Evolutionary conservation across 1,284 basidiomycete species (phyloP).

Genomic region (Puccinia novopanici): DNA sequence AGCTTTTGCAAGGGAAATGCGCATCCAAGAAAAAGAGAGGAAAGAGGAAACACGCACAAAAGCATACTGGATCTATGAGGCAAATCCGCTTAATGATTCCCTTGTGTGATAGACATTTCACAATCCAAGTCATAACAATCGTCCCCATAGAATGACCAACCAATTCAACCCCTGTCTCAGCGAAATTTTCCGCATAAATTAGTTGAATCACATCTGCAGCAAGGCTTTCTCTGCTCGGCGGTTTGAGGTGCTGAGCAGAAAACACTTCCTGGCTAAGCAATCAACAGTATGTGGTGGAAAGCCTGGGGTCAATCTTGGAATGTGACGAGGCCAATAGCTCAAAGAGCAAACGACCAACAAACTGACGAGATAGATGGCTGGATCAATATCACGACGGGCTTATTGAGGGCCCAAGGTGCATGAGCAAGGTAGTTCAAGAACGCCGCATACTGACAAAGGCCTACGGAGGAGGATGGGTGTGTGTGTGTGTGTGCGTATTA

Average conservation of each 20-base stretch:
- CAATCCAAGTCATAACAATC: conserved; percentile 56
- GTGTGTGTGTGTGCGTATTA: not conserved
- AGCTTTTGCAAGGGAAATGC: conserved; percentile 54
- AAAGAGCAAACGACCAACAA: too few relatives aligned
- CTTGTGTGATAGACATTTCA: conserved; percentile 55
- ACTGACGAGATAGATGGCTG: conserved; percentile 55
- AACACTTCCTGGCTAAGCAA: conserved; percentile 54
- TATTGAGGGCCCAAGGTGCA: conserved; percentile 49
- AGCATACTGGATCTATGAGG: conserved; percentile 54
- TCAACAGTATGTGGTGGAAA: not conserved
- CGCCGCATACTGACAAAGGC: conserved; percentile 32
- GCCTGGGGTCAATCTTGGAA: not conserved
- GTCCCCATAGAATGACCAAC: conserved; percentile 58
- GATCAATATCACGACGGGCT: conserved; percentile 56
- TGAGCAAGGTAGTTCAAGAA: conserved; percentile 26
- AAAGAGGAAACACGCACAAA: conserved; percentile 52
- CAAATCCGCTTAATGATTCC: conserved; percentile 42
- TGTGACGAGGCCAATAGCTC: not conserved
- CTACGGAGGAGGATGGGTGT: not conserved
- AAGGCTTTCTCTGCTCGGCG: conserved; percentile 55
- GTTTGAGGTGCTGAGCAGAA: conserved; percentile 54
- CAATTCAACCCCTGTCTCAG: conserved; percentile 53
- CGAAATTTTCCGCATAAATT: conserved; percentile 52
- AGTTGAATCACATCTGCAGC: conserved; percentile 53
- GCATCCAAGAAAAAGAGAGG: not conserved